phyloP scores from a whole-genome alignment of 1,284 basidiomycete species.

The Ganoderma lucidum region DNA sequence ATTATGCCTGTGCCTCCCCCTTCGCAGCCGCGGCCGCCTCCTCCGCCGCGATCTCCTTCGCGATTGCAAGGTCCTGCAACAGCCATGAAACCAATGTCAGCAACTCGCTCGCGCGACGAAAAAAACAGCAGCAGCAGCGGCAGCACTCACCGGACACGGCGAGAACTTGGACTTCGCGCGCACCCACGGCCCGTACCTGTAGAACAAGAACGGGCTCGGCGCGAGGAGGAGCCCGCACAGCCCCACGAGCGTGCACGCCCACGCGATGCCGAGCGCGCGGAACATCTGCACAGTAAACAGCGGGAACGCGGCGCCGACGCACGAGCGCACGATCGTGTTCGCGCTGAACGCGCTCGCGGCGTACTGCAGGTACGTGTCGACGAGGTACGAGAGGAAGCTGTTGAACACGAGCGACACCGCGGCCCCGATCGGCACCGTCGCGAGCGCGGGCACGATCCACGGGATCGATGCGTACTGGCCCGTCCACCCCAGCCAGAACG shows the following conservation, averaged over 20 bases:
- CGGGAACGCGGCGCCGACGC: slow-evolving; percentile 70
- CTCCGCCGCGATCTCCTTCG: slow-evolving; percentile 47
- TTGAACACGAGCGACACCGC: slow-evolving; percentile 69
- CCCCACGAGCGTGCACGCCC: slow-evolving; percentile 64
- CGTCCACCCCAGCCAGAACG: slow-evolving; percentile 68
- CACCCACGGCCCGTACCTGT: slow-evolving; percentile 60
- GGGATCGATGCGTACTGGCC: slow-evolving; percentile 62
- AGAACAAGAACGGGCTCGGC: slow-evolving; percentile 69
- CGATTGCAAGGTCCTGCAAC: slow-evolving; percentile 51
- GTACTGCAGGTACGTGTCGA: slow-evolving; percentile 67
- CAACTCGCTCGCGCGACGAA: not conserved
- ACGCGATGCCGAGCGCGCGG: slow-evolving; percentile 60
- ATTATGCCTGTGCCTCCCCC: slow-evolving; percentile 17
- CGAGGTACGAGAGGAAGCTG: slow-evolving; percentile 64
- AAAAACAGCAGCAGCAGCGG: no score
- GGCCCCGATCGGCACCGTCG: slow-evolving; percentile 59
- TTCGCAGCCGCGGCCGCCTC: slow-evolving; percentile 22
- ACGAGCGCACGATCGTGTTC: slow-evolving; percentile 70
- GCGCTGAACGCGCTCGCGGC: slow-evolving; percentile 75
- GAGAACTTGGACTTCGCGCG: slow-evolving; percentile 57
- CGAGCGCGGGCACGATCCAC: slow-evolving; percentile 68
- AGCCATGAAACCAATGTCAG: not conserved
- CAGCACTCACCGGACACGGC: slow-evolving; percentile 55
- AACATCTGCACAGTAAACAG: slow-evolving; percentile 74
- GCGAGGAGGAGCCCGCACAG: slow-evolving; percentile 58